phyloP scores from a whole-genome alignment of 2,329 filamentous ascomycete genomes.

The Paecilomyces sp. region DNA sequence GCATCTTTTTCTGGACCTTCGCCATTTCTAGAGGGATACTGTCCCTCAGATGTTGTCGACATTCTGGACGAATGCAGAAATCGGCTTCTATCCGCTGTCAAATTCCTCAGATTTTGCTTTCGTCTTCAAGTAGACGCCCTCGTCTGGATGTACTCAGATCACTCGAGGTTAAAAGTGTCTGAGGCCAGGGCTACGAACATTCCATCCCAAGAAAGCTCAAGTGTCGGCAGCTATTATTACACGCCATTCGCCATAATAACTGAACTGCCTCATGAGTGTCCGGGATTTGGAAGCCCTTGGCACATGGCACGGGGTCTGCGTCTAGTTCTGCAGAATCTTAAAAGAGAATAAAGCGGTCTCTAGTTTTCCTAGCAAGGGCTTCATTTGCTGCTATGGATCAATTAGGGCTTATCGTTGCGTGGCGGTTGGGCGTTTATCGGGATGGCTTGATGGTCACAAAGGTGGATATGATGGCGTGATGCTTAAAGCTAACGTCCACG shows the following conservation, averaged over 20 bases:
- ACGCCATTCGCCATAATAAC: neutral
- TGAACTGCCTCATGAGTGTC: neutral
- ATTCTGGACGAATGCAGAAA: neutral
- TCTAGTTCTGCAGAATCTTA: neutral
- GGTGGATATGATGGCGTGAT: neutral
- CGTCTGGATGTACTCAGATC: too few relatives aligned
- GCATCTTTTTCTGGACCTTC: neutral
- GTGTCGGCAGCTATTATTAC: neutral
- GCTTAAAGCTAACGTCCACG: neutral
- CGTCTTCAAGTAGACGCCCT: too few relatives aligned
- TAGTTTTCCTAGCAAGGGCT: neutral
- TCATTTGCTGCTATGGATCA: neutral
- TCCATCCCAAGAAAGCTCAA: neutral
- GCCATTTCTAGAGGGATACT: neutral
- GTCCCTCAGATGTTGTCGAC: neutral
- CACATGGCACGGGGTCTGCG: neutral
- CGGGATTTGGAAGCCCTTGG: neutral
- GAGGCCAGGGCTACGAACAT: too few relatives aligned
- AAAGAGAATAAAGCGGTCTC: neutral
- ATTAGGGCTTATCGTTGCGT: neutral
- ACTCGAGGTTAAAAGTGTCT: too few relatives aligned
- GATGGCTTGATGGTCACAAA: neutral
- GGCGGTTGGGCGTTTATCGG: neutral
- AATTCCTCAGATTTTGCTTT: too few relatives aligned
- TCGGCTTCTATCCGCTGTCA: too few relatives aligned